A percentile compares a stretch with the other conserved stretches of the same genome.
Conservation (phyloP, 1,284 basidiomycete species). For the Xerocomus minutiporus region DNA sequence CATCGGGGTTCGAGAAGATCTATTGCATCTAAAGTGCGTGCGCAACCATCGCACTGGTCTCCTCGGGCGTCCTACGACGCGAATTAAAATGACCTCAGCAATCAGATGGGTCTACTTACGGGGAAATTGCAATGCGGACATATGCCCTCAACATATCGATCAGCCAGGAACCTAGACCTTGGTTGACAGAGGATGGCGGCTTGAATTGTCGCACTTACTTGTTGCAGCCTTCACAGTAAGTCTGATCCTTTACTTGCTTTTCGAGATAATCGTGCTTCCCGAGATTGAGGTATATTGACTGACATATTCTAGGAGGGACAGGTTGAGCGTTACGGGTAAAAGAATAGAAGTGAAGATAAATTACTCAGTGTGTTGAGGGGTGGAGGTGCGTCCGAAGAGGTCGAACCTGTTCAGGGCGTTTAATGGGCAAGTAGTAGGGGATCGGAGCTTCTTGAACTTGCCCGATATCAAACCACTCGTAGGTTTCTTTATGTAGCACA, state of each 20-base stretch:
- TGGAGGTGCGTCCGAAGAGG: constrained; percentile 94
- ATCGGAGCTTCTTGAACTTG: constrained; percentile 30
- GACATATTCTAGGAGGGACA: constrained; percentile 65
- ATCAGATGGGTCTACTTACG: constrained; percentile 37
- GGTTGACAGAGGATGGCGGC: not conserved
- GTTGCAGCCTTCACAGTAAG: constrained; percentile 87
- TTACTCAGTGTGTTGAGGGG: constrained; percentile 85
- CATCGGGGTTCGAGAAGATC: constrained; percentile 96
- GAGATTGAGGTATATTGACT: constrained; percentile 83
- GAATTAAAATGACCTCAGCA: not conserved
- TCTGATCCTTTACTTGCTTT: constrained; percentile 85
- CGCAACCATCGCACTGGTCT: constrained; percentile 97
- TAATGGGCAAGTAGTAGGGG: constrained; percentile 1
- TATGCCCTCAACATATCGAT: constrained; percentile 92
- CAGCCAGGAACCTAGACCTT: constrained; percentile 75
- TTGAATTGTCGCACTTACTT: constrained; percentile 47
- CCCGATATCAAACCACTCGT: constrained; percentile 93
- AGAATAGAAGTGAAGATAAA: constrained; percentile 26
- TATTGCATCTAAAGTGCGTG: constrained; percentile 88
- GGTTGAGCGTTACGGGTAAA: constrained; percentile 6
- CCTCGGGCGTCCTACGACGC: constrained; percentile 83
- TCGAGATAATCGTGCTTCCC: constrained; percentile 73
- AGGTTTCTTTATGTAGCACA: constrained; percentile 85
- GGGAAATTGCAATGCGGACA: constrained; percentile 89
- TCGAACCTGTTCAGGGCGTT: constrained; percentile 69